Percentiles rank a stretch among this genome's conserved stretches.
These are phyloP conservation scores for Dioscorea alata DNA, from an alignment of 106 monocot species.

Conservation along the genomic window DNA sequence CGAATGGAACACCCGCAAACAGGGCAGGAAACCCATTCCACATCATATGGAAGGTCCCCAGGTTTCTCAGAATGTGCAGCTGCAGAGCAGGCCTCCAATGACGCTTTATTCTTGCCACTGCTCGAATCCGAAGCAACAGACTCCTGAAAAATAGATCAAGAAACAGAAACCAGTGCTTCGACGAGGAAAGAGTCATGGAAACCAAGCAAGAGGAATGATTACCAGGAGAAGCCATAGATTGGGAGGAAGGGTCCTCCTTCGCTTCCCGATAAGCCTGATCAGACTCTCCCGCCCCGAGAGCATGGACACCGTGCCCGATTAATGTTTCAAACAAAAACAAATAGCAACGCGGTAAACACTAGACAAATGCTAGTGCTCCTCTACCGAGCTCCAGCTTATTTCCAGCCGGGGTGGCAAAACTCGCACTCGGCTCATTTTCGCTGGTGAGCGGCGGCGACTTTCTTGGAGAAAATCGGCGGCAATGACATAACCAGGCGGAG, in stretches of 20 bases:
- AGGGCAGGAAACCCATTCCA: constrained; percentile 57
- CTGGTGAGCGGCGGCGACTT: too few relatives aligned
- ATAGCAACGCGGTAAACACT: too few relatives aligned
- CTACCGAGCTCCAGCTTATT: too few relatives aligned
- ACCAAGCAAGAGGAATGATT: not conserved
- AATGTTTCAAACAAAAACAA: too few relatives aligned
- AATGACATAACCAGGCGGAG: too few relatives aligned
- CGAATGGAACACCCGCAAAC: constrained; percentile 51
- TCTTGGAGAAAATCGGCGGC: too few relatives aligned
- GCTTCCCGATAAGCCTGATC: constrained; percentile 73
- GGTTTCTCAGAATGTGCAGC: not conserved
- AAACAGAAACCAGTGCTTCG: not conserved
- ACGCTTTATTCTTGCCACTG: not conserved
- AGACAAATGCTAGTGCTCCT: too few relatives aligned
- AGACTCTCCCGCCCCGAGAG: constrained; percentile 72
- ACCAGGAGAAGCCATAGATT: constrained; percentile 17
- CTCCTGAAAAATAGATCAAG: not conserved
- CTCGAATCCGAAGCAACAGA: not conserved
- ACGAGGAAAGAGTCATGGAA: not conserved
- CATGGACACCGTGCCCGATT: not conserved
- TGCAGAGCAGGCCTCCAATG: not conserved
- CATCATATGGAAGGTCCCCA: not conserved
- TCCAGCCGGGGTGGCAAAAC: too few relatives aligned
- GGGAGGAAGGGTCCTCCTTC: constrained; percentile 45
- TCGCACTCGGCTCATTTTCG: too few relatives aligned